Evolutionary conservation across 495 filamentous ascomycete genomes (phyloP).

Genomic region (Aspergillus haitiensis): DNA sequence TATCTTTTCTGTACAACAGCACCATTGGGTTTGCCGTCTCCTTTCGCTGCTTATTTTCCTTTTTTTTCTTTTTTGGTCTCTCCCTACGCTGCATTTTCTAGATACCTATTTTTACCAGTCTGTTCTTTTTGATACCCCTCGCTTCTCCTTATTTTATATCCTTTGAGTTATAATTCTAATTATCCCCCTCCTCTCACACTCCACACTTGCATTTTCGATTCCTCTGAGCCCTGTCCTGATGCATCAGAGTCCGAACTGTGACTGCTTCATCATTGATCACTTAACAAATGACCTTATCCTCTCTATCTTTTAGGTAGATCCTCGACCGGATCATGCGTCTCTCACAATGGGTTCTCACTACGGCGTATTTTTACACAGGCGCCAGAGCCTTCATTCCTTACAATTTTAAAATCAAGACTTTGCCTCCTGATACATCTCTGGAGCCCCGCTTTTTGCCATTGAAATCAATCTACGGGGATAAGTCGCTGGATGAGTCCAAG

Average conservation of each 20-base stretch:
- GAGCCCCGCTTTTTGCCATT: slow-evolving; percentile 42
- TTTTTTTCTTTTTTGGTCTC: slow-evolving; percentile 7
- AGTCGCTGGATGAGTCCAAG: slow-evolving; percentile 21
- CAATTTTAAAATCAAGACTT: slow-evolving; percentile 20
- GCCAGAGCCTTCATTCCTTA: slow-evolving; percentile 27
- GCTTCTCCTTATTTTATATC: slow-evolving; percentile 1
- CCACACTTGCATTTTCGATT: neutral
- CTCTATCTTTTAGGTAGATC: slow-evolving; percentile 23
- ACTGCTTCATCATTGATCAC: neutral
- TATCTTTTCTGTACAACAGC: slow-evolving; percentile 24
- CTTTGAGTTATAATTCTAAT: slow-evolving; percentile 6
- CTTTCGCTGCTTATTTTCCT: slow-evolving; percentile 16
- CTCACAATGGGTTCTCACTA: slow-evolving; percentile 34
- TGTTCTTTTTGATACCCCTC: slow-evolving; percentile 14
- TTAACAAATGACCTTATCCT: slow-evolving; percentile 24
- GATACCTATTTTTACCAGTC: slow-evolving; percentile 17
- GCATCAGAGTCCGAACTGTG: slow-evolving; percentile 5
- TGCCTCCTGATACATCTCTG: slow-evolving; percentile 2
- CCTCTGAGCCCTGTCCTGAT: slow-evolving; percentile 1
- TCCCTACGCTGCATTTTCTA: slow-evolving; percentile 9
- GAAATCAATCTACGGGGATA: slow-evolving; percentile 19
- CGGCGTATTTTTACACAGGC: slow-evolving; percentile 24
- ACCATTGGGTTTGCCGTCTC: slow-evolving; percentile 18
- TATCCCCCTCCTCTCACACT: neutral
- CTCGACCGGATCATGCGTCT: slow-evolving; percentile 38